Base-by-base conservation (phyloP, 2,329 filamentous ascomycete genomes). In the Alternaria gaisen region DNA sequence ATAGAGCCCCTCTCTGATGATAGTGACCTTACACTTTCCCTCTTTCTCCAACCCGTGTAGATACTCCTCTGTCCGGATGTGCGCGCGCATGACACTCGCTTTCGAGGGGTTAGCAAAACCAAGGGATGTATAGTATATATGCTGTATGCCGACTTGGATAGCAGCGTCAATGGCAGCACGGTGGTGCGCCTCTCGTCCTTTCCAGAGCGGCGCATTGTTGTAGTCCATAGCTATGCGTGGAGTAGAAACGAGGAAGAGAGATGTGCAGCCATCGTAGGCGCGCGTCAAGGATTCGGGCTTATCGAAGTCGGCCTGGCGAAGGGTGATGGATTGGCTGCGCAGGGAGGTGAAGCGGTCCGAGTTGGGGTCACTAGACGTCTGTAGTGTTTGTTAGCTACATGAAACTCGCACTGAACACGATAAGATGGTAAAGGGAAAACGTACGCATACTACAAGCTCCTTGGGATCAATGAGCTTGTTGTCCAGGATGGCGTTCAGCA, bases 111-210 rank as follows among this genome's bases (percentile, higher is more conserved):
- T 79, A 8, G 48, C 66, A 54, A 83, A 83, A 0, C 75, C 81
- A 6, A 84, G 74, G 6, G 77, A 80, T 1, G 80, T 81, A 71
- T 83, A 83, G 68, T 82, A 83, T 44, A 84, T 73, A 65, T 83
- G 81, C 60, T 79, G 71, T 0, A 83, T 77, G 12, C 80, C 79
- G 3, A 71, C 79, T 40, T 75, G 66, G 11, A 77, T 55, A 0
- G 81, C 81, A 0, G 81, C 80, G 26, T 81, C 77, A 10, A 83
- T 77, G 12, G 78, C 81, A 3, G 73, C 73, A 52, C 78, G 78
- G 56, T 83, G 81, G 61, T 83, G 80, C 9, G 73, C 77, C 58
- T 83, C 81, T 18, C 82, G 74, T 11, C 82, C 82, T 20, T 76
- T 48, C 61, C 80, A 80, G 1, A 75, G 71, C 0, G 80, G 76